A percentile compares a stretch with the other conserved stretches of the same genome.
phyloP scores from a whole-genome alignment of 441 rosid genomes.

The Pelargonium exstipulatum region DNA sequence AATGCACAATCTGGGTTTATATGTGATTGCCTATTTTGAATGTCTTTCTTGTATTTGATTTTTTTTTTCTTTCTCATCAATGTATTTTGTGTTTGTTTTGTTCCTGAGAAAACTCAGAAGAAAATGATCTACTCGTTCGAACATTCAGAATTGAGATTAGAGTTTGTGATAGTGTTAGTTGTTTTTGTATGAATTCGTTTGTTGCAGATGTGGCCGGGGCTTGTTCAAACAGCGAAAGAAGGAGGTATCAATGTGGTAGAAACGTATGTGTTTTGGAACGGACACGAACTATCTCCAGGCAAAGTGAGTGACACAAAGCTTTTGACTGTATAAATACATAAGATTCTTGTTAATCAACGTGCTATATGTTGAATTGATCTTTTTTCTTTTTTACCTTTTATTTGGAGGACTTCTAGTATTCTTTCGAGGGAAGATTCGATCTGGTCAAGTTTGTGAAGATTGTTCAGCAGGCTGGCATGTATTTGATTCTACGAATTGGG shows the following conservation, averaged over 20 bases:
- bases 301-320: constrained; percentile 36
- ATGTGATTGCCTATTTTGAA: not conserved
- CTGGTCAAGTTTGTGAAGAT: constrained; percentile 83
- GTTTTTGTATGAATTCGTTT: constrained; percentile 4
- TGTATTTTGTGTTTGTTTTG: not conserved
- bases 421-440: constrained; percentile 72
- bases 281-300: constrained; percentile 72
- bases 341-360: not conserved
- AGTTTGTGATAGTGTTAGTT: not conserved
- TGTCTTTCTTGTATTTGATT: not conserved
- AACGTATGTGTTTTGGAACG: constrained; percentile 94
- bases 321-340: not conserved
- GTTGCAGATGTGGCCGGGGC: constrained; percentile 86
- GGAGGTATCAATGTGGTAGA: constrained; percentile 81
- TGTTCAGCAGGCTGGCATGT: constrained; percentile 81
- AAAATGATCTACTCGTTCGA: not conserved
- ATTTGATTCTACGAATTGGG: constrained; percentile 83
- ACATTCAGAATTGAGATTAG: not conserved
- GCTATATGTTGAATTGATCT: not conserved
- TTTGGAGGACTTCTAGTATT: constrained; percentile 40
- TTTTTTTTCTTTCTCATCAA: not conserved
- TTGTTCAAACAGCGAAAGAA: constrained; percentile 77
- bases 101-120: not conserved
- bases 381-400: constrained; percentile 1
- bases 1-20: not conserved